Percentiles rank a stretch among this genome's conserved stretches.
Conservation (phyloP, 805 yeast species). For the Pichia kluyveri region DNA sequence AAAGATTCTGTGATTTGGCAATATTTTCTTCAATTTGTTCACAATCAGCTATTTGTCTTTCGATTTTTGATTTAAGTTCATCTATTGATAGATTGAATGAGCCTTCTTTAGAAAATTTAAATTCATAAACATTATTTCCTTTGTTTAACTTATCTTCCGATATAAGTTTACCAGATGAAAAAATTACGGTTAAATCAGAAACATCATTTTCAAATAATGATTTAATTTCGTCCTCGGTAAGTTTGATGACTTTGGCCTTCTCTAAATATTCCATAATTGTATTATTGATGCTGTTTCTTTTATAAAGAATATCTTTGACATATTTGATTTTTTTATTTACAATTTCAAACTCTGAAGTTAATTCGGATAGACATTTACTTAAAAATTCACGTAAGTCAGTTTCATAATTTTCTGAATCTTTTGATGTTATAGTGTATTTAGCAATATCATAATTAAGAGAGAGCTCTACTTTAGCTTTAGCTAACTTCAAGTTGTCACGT, state of each 20-base stretch:
- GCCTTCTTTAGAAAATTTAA: conserved; percentile 11
- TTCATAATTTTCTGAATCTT: conserved; percentile 17
- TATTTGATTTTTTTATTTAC: conserved; percentile 15
- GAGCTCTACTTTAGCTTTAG: conserved; percentile 13
- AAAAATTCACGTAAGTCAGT: conserved; percentile 11
- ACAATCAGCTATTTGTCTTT: conserved; percentile 19
- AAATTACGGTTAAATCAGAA: conserved; percentile 13
- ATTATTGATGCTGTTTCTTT: conserved; percentile 18
- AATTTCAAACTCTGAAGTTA: conserved; percentile 14
- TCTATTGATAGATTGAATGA: conserved; percentile 15
- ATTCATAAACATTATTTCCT: conserved; percentile 16
- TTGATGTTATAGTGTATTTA: conserved; percentile 9
- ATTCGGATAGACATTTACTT: conserved; percentile 14
- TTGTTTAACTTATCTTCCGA: conserved; percentile 12
- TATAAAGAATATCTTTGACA: conserved; percentile 16
- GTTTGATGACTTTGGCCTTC: conserved; percentile 14
- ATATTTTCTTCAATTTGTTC: conserved; percentile 15
- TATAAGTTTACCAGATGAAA: conserved; percentile 17
- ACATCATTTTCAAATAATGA: conserved; percentile 22
- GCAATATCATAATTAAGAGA: conserved; percentile 15
- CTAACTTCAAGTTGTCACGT: conserved; percentile 12
- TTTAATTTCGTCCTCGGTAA: conserved; percentile 17
- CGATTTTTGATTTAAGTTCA: conserved; percentile 15
- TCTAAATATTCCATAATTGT: conserved; percentile 17
- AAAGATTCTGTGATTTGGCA: conserved; percentile 14